Evolutionary conservation across 495 filamentous ascomycete genomes (phyloP).

Genomic region (Podospora tetraspora): DNA sequence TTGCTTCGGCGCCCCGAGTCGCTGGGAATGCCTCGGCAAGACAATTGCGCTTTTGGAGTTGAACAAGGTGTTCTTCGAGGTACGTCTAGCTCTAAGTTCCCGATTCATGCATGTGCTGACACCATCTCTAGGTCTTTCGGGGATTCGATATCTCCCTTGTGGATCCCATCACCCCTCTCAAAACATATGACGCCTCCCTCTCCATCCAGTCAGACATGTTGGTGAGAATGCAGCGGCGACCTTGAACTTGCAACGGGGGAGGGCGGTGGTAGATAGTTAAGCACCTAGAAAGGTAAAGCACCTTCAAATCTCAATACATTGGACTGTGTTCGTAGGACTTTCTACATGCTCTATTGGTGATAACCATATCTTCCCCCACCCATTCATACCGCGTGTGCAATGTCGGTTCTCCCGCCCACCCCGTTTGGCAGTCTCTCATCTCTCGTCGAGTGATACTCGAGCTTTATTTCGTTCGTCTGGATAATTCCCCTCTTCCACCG

Average conservation of each 20-base stretch:
- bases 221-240: neutral
- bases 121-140: conserved; percentile 14
- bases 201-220: neutral
- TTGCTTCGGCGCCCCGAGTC: conserved; percentile 26
- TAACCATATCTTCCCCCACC: too few species aligned
- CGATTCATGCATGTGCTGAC: conserved; percentile 5
- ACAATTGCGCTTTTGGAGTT: conserved; percentile 38
- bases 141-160: conserved; percentile 44
- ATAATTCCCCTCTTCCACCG: neutral
- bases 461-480: neutral
- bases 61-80: conserved; percentile 51
- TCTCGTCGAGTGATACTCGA: neutral
- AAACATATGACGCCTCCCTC: neutral
- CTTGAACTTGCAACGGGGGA: neutral
- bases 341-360: neutral
- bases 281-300: too few species aligned
- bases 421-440: neutral
- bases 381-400: neutral
- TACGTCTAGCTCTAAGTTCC: conserved; percentile 20
- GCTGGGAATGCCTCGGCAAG: conserved; percentile 37
- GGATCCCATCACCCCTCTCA: conserved; percentile 26
- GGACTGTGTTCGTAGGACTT: neutral
- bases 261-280: too few species aligned
- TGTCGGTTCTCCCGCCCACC: neutral
- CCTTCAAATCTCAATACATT: too few species aligned